Evolutionary conservation across 2,329 filamentous ascomycete species (phyloP), one percentile per base, ranked within the genome.

Genomic region (Trichoderma cornu-damae): DNA sequence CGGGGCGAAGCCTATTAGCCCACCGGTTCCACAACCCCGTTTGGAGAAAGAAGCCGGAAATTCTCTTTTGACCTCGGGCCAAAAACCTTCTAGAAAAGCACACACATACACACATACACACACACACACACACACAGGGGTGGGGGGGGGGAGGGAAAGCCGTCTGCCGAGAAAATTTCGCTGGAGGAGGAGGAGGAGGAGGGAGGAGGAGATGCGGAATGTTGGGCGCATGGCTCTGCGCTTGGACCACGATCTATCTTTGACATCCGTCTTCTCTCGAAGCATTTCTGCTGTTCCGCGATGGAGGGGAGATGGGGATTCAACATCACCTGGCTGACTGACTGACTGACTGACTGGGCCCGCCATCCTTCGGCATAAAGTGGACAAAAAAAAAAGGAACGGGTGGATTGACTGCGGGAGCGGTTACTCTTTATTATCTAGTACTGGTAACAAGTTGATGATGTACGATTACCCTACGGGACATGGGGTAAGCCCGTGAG

Each of bases 1-100:
- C 6, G 56, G n/a, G 43, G 28, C 40, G 43, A 38, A 38, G 44
- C 55, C 42, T 38, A 58, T 47, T 51, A 38, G 48, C 40, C 56
- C 42, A 34, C 18, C 12, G 38, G 49, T 58, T 58, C 49, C 48
- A 53, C 56, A 37, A 26, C 18, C 16, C 28, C 28, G n/a, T n/a
- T n/a, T n/a, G n/a, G n/a, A 30, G 24, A 7, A n/a, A 50, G 50
- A 8, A 30, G 28, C 28, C 38, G 37, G 28, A 18, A 44, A 12
- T 26, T 14, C 35, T 43, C 30, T 53, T 44, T 53, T 53, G 44
- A 53, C 50, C 50, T 53, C 50, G 50, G 50, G 38, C 18, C 38
- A 53, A 35, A 35, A 12, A 35, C 34, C 34, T 35, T 14, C 12
- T 11, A 35, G 34, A 35, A 35, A n/a, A n/a, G n/a, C n/a, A n/a